A percentile compares a stretch with the other conserved stretches of the same genome.
These are phyloP conservation scores for Sporisorium exsertum DNA, from an alignment of 1,284 basidiomycete species.

Conservation along the genomic window DNA sequence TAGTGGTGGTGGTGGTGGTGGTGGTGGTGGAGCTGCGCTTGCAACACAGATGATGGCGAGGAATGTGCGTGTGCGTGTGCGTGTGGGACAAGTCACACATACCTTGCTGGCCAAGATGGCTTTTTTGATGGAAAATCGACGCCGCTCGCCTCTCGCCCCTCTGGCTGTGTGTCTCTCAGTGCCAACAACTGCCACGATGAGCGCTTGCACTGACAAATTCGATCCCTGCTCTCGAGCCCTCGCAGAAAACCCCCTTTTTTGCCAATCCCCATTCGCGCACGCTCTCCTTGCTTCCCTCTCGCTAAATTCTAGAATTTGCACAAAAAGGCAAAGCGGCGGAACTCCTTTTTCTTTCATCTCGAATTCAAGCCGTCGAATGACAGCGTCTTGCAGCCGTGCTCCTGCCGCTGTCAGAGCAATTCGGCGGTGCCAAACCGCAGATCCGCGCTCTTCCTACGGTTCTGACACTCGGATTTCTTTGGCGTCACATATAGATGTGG, in stretches of 20 bases:
- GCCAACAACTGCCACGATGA: background rate
- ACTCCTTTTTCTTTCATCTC: constrained; percentile 7
- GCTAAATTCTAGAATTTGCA: background rate
- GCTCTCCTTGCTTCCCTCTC: background rate
- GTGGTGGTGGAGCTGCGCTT: background rate
- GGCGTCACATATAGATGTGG: background rate
- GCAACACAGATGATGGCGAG: background rate
- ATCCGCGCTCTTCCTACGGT: no score
- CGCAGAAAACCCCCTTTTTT: background rate
- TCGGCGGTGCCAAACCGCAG: no score
- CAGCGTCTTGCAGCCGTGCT: background rate
- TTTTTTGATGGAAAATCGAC: constrained; percentile 1
- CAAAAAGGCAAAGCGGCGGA: constrained; percentile 1
- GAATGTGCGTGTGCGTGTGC: constrained; percentile 1
- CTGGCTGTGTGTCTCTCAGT: constrained; percentile 6
- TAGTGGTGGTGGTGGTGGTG: constrained; percentile 1
- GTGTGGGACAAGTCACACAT: background rate
- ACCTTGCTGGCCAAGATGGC: background rate
- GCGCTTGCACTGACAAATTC: constrained; percentile 2
- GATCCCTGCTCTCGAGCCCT: constrained; percentile 5
- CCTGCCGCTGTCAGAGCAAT: no score
- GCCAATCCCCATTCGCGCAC: background rate
- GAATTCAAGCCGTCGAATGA: background rate
- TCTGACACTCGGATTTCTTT: no score
- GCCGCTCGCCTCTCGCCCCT: background rate